Percentiles rank a stretch among this genome's conserved stretches.
phyloP scores from a whole-genome alignment of 495 filamentous ascomycete genomes.

The Xylaria sp. region DNA sequence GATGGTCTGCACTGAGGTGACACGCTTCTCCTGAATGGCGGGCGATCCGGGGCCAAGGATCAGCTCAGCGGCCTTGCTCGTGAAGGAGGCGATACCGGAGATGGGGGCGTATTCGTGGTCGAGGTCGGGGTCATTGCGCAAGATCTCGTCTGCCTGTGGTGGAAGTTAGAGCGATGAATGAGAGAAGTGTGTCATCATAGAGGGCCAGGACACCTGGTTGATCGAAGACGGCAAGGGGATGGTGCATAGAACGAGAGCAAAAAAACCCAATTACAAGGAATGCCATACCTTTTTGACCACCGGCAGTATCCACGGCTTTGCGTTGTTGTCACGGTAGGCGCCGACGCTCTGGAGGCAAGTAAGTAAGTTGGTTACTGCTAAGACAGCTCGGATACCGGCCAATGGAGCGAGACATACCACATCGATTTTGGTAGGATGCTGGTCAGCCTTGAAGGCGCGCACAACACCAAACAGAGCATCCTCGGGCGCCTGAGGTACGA shows the following conservation, averaged over 20 bases:
- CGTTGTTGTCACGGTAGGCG: slow-evolving; percentile 93
- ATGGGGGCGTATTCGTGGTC: slow-evolving; percentile 99
- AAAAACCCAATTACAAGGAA: slow-evolving; percentile 10
- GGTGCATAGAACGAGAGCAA: neutral
- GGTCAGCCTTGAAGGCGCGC: slow-evolving; percentile 85
- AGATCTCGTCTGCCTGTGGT: slow-evolving; percentile 83
- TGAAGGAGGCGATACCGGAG: slow-evolving; percentile 83
- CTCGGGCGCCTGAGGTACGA: slow-evolving; percentile 88
- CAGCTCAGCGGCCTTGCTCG: slow-evolving; percentile 85
- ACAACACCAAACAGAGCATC: slow-evolving; percentile 95
- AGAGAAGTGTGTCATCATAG: slow-evolving; percentile 28
- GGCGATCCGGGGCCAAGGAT: slow-evolving; percentile 76
- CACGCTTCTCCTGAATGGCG: slow-evolving; percentile 83
- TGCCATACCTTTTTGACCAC: slow-evolving; percentile 90
- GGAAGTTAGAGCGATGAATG: slow-evolving; percentile 34
- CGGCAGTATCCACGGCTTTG: slow-evolving; percentile 97
- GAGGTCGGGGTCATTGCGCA: slow-evolving; percentile 84
- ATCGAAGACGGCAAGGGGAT: neutral
- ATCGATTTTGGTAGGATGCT: slow-evolving; percentile 88
- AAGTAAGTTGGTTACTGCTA: slow-evolving; percentile 29
- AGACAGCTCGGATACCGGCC: neutral
- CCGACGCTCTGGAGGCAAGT: slow-evolving; percentile 72
- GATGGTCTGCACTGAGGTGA: slow-evolving; percentile 78
- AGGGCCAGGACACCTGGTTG: neutral
- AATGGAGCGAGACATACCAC: slow-evolving; percentile 52